Percentiles rank a stretch among this genome's conserved stretches.
These are phyloP conservation scores for Dipteronia sinensis DNA, from an alignment of 345 rosid genomes.

Conservation along the genomic window DNA sequence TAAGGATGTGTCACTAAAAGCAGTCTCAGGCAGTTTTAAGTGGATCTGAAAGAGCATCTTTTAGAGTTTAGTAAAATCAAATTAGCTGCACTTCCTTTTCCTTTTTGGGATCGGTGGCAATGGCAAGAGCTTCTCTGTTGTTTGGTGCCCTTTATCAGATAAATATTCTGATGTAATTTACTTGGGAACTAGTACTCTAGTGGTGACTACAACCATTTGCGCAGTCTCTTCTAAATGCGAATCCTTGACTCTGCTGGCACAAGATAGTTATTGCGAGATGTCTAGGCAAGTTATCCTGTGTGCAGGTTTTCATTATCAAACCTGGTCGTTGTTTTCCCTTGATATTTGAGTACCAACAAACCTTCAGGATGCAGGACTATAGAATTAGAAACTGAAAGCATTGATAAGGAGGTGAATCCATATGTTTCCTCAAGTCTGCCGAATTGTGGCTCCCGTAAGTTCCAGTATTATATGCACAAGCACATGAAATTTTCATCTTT, in stretches of 20 bases:
- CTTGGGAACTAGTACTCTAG: not conserved
- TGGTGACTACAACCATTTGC: not conserved
- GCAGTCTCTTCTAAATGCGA: not conserved
- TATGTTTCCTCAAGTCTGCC: not conserved
- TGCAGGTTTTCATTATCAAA: conserved; percentile 1
- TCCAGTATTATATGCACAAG: not conserved
- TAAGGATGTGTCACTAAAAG: not conserved
- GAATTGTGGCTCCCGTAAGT: not conserved
- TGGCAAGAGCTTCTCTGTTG: not conserved
- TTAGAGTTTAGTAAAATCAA: not conserved
- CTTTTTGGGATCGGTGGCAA: not conserved
- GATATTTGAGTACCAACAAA: not conserved
- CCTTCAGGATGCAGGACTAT: not conserved
- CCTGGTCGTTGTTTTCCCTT: not conserved
- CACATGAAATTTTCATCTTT: not conserved
- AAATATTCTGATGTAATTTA: not conserved
- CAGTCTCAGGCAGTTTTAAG: not conserved
- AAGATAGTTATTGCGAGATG: not conserved
- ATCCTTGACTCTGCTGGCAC: not conserved
- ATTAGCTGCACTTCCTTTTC: not conserved
- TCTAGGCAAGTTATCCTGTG: not conserved
- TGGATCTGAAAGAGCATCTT: not conserved
- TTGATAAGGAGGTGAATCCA: not conserved
- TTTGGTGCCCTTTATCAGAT: not conserved
- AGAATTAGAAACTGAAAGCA: not conserved